These are phyloP conservation scores for Simmondsia chinensis DNA, from an alignment of 148 eudicot genomes.

Conservation along the genomic window DNA sequence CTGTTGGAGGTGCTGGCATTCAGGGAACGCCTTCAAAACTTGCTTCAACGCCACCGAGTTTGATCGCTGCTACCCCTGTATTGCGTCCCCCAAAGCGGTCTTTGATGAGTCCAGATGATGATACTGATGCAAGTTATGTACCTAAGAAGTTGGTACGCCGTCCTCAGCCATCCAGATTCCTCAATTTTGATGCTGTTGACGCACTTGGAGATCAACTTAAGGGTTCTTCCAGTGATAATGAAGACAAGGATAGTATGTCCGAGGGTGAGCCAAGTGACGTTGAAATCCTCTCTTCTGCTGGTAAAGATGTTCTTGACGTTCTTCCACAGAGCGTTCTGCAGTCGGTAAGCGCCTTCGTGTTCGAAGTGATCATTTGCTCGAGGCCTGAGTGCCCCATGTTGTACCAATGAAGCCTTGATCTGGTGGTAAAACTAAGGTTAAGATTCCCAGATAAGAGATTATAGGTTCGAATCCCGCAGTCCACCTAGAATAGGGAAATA, in stretches of 20 bases:
- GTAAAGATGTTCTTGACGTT: conserved; percentile 35
- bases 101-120: conserved; percentile 48
- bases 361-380: neutral
- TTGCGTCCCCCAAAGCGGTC: conserved; percentile 39
- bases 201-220: too few species aligned
- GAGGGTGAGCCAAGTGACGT: conserved; percentile 5
- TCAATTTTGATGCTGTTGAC: conserved; percentile 58
- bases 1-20: conserved; percentile 1
- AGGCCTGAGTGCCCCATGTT: neutral
- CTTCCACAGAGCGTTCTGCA: conserved; percentile 52
- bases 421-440: too few species aligned
- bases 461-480: too few species aligned
- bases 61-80: conserved; percentile 59
- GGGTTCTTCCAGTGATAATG: too few species aligned
- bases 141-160: conserved; percentile 38
- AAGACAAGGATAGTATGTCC: neutral
- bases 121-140: conserved; percentile 13
- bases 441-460: too few species aligned
- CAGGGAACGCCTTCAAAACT: conserved; percentile 37
- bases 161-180: conserved; percentile 29
- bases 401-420: too few species aligned
- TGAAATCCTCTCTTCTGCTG: conserved; percentile 6
- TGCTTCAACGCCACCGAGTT: conserved; percentile 38
- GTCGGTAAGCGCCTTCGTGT: conserved; percentile 44
- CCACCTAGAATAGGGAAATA: too few species aligned